Percentiles rank a stretch among this genome's conserved stretches.
These are phyloP conservation scores for Trebouxia sp. DNA, from an alignment of 139 green algal genomes.

Conservation along the genomic window DNA sequence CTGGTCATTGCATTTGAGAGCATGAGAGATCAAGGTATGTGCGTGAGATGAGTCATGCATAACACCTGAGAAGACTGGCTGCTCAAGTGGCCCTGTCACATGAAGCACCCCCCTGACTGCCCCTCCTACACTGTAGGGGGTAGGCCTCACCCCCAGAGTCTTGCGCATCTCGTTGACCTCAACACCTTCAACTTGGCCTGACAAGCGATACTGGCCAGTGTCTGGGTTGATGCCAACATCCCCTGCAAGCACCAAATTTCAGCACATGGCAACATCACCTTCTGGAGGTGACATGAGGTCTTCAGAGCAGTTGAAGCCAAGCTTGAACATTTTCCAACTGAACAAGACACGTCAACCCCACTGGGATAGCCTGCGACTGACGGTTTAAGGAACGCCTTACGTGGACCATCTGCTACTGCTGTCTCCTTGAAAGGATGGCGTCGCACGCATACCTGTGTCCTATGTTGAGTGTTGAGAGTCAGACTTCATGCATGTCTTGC, in stretches of 20 bases:
- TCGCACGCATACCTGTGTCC: too few relatives aligned
- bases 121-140: slow-evolving; percentile 76
- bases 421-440: too few relatives aligned
- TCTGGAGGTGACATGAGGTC: neutral
- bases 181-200: slow-evolving; percentile 64
- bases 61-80: slow-evolving; percentile 82
- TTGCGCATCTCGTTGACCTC: slow-evolving; percentile 89
- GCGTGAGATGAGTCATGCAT: neutral
- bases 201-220: slow-evolving; percentile 82
- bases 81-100: slow-evolving; percentile 86
- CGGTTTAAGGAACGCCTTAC: too few relatives aligned
- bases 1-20: too few relatives aligned
- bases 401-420: too few relatives aligned
- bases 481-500: too few relatives aligned
- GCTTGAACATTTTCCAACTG: too few relatives aligned
- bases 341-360: too few relatives aligned
- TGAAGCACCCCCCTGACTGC: slow-evolving; percentile 84
- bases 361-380: too few relatives aligned
- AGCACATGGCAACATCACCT: neutral
- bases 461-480: too few relatives aligned
- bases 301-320: too few relatives aligned
- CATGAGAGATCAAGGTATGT: too few relatives aligned
- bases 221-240: slow-evolving; percentile 91
- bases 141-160: slow-evolving; percentile 78
- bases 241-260: slow-evolving; percentile 43